Base-by-base conservation (phyloP, 2,329 filamentous ascomycete species). In the Lecanicillium sp. region DNA sequence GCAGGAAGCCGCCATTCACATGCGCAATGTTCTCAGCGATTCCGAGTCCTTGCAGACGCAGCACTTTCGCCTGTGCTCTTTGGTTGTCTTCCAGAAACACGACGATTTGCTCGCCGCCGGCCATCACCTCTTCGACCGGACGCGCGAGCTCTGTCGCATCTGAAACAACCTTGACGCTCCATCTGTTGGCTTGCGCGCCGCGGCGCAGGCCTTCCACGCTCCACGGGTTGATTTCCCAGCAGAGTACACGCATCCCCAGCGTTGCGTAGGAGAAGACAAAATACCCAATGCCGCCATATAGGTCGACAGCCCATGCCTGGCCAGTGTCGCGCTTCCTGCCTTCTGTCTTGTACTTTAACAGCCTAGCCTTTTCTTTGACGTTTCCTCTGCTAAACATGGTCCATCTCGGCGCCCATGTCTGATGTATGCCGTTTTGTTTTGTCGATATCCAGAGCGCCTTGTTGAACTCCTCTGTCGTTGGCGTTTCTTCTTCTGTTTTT, bases 301-400 rank as follows among this genome's bases (percentile, higher is more conserved):
- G 69, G 64, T 97, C 91, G 1, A 94, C 78, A 0, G 84, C 80
- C 63, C 75, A 81, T 4, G 61, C 62, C 23, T 62, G 14, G 11
- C n/a, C 12, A 3, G 26, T 29, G 40, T 48, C 5, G 9, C 50
- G 27, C 17, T 35, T 15, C 19, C 24, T 47, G 48, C 27, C n/a
- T 35, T 3, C 27, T 44, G 14, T 29, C 50, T 68, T 67, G 55
- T 82, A 82, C 0, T 59, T 62, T 4, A 95, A 66, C 1, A 96
- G 67, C 11, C 91, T 74, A 1, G 86, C 82, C 63, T 96, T 97
- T 67, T 97, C 91, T 43, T 83, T 86, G 51, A 96, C 73, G 64
- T 96, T 97, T 3, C 91, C 90, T 1, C 90, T 79, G 53, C 85
- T 90, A 64, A 97, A 97, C 90, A 96, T 96, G 21, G 90, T 95